A percentile compares a stretch with the other conserved stretches of the same genome.
phyloP scores from a whole-genome alignment of 2,329 filamentous ascomycete species.

The Neofusicoccum kwambonambiense region DNA sequence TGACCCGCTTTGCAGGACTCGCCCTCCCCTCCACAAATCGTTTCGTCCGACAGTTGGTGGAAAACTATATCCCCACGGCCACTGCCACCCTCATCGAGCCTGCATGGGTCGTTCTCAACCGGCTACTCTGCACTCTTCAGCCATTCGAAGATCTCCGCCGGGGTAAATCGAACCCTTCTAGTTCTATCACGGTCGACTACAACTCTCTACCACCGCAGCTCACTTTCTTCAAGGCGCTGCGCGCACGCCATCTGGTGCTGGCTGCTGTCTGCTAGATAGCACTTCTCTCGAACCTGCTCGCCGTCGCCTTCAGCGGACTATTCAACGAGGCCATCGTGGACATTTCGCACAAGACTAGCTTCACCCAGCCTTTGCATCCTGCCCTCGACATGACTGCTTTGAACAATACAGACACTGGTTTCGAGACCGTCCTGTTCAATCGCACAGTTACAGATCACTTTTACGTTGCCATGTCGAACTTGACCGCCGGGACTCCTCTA shows the following conservation, averaged over 20 bases:
- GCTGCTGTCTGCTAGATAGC: constrained; percentile 49
- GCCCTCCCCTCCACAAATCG: constrained; percentile 35
- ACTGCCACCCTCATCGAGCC: constrained; percentile 59
- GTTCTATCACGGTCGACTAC: constrained; percentile 49
- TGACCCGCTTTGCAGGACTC: constrained; percentile 31
- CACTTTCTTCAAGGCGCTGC: constrained; percentile 46
- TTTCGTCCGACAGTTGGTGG: constrained; percentile 41
- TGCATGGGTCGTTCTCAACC: constrained; percentile 56
- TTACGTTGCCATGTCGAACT: constrained; percentile 47
- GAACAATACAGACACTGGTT: neutral
- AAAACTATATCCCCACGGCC: constrained; percentile 55
- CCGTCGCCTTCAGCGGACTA: constrained; percentile 52
- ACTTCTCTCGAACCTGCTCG: constrained; percentile 53
- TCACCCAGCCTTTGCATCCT: constrained; percentile 21
- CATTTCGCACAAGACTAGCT: constrained; percentile 17
- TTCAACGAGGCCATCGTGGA: constrained; percentile 42
- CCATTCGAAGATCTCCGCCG: constrained; percentile 52
- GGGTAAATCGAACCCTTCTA: constrained; percentile 35
- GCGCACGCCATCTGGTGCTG: constrained; percentile 48
- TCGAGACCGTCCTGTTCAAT: neutral
- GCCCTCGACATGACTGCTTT: neutral
- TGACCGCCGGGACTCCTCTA: constrained; percentile 42
- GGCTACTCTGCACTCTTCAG: constrained; percentile 54
- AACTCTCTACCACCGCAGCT: constrained; percentile 58
- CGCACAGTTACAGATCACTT: constrained; percentile 36